Percentiles rank a stretch among this genome's conserved stretches.
These are phyloP conservation scores for Canna indica DNA, from an alignment of 176 grass and related monocot species.

Conservation along the genomic window DNA sequence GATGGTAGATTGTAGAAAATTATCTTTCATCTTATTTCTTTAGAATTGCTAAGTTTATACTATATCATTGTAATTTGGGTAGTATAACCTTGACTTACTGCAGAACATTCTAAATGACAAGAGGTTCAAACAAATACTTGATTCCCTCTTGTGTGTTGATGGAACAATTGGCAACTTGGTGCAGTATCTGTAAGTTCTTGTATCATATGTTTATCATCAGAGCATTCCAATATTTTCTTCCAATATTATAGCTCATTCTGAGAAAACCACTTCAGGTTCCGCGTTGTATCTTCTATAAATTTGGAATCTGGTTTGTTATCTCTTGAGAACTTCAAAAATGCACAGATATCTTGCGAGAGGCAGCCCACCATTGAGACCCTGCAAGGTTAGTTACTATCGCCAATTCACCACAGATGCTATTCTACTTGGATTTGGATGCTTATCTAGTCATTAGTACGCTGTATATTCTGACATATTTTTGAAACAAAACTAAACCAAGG, in stretches of 20 bases:
- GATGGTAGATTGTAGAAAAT: not conserved
- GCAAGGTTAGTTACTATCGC: slow-evolving; percentile 33
- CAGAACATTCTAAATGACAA: slow-evolving; percentile 70
- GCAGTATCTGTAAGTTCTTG: slow-evolving; percentile 67
- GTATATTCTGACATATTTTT: not conserved
- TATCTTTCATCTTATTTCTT: not conserved
- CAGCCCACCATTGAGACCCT: slow-evolving; percentile 76
- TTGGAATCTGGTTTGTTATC: slow-evolving; percentile 71
- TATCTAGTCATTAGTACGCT: too few species aligned
- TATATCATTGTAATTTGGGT: not conserved
- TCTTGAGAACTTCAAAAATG: slow-evolving; percentile 55
- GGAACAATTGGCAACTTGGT: slow-evolving; percentile 57
- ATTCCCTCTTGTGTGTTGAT: slow-evolving; percentile 50
- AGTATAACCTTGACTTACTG: slow-evolving; percentile 1
- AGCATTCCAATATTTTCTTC: slow-evolving; percentile 16
- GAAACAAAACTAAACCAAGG: not conserved
- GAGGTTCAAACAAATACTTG: slow-evolving; percentile 64
- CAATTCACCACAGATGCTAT: not conserved
- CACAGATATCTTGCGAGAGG: slow-evolving; percentile 50
- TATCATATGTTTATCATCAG: slow-evolving; percentile 15
- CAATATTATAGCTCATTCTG: slow-evolving; percentile 8
- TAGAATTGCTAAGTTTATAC: not conserved
- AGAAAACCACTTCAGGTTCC: slow-evolving; percentile 47
- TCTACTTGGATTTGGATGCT: not conserved
- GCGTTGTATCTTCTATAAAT: slow-evolving; percentile 62